Base-by-base conservation (phyloP, 169 alveolate genomes). In the Cryptosporidium bovis region DNA sequence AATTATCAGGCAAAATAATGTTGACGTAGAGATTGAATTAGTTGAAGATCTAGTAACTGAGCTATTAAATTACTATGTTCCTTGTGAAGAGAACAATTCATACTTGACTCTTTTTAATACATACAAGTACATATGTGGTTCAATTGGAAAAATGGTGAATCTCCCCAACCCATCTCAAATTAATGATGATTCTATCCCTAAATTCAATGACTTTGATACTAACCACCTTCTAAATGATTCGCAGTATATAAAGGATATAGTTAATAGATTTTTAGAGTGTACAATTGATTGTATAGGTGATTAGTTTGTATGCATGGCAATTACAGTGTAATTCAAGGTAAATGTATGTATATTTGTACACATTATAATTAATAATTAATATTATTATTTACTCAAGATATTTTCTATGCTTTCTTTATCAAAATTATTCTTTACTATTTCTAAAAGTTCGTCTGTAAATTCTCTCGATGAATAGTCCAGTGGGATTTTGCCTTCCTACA, bases 401-500 rank as follows among this genome's bases (percentile, higher is more conserved):
- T 34, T 36, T 5, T 71, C 66, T 33, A 51, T 71, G 1, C 69
- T 36, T 20, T 55, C 44, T n/a, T 60, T 51, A 20, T 71, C 67
- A 33, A 53, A 51, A 16, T 55, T 51, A 33, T 71, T 40, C 20
- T 51, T 71, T 6, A 71, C 27, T 10, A 71, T 53, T 40, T 71
- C 69, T 16, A 71, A 33, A 12, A 71, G 67, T 71, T 56, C 67
- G 18, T 71, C 84, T 5, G 69, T 71, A 31, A 71, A 71, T 20
- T 71, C 67, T 40, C 44, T 71, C 15, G 84, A 71, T 16, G 84
- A 51, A 20, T 34, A n/a, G 15, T 71, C 84, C 31, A 71, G 27
- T n/a, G 84, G 84, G 5, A 71, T 51, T 71, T 71, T 71, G 8
- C 84, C 84, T 31, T 71, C 84, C 84, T 71, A 56, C 1, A 71